Base-by-base conservation (phyloP, 495 filamentous ascomycete species). In the Cladorrhinum samala region DNA sequence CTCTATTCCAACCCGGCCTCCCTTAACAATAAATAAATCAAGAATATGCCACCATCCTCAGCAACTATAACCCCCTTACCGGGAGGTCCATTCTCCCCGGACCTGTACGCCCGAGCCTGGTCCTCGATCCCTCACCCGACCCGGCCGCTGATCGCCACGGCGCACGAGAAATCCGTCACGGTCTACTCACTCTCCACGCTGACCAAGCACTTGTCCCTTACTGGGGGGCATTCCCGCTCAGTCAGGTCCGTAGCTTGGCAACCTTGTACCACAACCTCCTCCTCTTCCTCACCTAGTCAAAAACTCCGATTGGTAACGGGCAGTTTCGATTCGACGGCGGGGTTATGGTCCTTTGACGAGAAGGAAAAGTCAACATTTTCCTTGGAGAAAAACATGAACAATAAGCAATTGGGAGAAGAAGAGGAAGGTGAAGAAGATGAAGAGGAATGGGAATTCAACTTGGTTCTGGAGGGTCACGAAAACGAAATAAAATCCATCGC, bases 381-480 rank as follows among this genome's bases (percentile, higher is more conserved):
- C n/a, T n/a, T n/a, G n/a, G n/a, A n/a, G n/a, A n/a, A n/a, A n/a
- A n/a, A n/a, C n/a, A n/a, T n/a, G n/a, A n/a, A n/a, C n/a, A n/a
- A n/a, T n/a, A n/a, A n/a, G n/a, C n/a, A n/a, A n/a, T n/a, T n/a
- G n/a, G n/a, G n/a, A n/a, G n/a, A n/a, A n/a, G n/a, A n/a, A n/a
- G n/a, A n/a, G n/a, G n/a, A n/a, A n/a, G n/a, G n/a, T n/a, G n/a
- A n/a, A n/a, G n/a, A n/a, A n/a, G 57, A 84, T 0, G 83, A 87
- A 0, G 87, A 91, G 18, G 88, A 90, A 48, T 98, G 91, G 90
- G 83, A 85, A 14, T 91, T 94, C 56, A 82, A 86, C 0, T 78
- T 95, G 13, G 83, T 96, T 0, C 77, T 98, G 0, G 92, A 96
- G 57, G 93, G 93, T 0, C 93, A 97, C 60, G 92, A 96, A 44